Evolutionary conservation across 257 asterid genomes (phyloP).

Genomic region (Petunia secreta): DNA sequence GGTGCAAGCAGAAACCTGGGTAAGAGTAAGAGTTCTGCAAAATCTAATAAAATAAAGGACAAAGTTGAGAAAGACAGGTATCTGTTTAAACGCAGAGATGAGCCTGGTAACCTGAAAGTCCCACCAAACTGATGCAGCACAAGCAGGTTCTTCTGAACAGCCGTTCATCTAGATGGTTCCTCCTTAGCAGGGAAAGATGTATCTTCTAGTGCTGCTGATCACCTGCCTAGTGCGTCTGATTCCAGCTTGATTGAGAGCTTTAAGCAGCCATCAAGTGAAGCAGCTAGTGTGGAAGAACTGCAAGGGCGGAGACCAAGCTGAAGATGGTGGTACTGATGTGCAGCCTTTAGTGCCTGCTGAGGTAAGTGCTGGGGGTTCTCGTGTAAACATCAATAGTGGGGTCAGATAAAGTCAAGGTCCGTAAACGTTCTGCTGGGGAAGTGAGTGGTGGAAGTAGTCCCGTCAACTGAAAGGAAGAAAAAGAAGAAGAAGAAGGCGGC

Average conservation of each 20-base stretch:
- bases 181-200: slow-evolving; percentile 36
- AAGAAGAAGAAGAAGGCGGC: slow-evolving; percentile 65
- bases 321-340: slow-evolving; percentile 31
- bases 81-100: slow-evolving; percentile 67
- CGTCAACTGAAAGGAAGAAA: slow-evolving; percentile 45
- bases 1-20: slow-evolving; percentile 52
- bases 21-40: slow-evolving; percentile 42
- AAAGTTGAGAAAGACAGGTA: slow-evolving; percentile 43
- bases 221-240: slow-evolving; percentile 34
- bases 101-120: slow-evolving; percentile 47
- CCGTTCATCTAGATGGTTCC: slow-evolving; percentile 43
- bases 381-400: slow-evolving; percentile 43
- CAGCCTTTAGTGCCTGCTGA: slow-evolving; percentile 21
- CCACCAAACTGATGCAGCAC: slow-evolving; percentile 48
- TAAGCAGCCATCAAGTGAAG: slow-evolving; percentile 41
- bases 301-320: slow-evolving; percentile 26
- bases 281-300: slow-evolving; percentile 35
- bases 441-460: slow-evolving; percentile 46
- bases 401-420: slow-evolving; percentile 54
- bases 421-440: slow-evolving; percentile 57
- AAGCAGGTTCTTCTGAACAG: slow-evolving; percentile 36
- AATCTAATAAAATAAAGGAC: slow-evolving; percentile 37
- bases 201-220: slow-evolving; percentile 33
- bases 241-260: slow-evolving; percentile 42
- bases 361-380: slow-evolving; percentile 41